These are phyloP conservation scores for Pseudogymnoascus sp. DNA, from an alignment of 2,329 filamentous ascomycete species.

Conservation along the genomic window DNA sequence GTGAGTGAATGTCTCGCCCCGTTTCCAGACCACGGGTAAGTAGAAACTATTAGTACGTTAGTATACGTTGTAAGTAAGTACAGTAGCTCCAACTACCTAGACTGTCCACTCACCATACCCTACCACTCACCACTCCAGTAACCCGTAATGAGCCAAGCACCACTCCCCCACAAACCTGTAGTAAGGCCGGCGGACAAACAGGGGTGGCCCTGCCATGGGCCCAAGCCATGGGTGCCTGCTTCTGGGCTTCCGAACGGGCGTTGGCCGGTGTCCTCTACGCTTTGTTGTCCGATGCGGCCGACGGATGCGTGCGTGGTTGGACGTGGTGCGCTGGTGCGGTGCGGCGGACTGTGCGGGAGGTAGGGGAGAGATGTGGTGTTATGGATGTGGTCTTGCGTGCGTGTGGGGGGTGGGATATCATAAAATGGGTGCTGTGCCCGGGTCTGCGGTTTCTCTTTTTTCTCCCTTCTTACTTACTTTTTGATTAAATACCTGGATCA, in stretches of 20 bases:
- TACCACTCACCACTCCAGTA: background rate
- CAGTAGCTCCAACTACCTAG: too few relatives aligned
- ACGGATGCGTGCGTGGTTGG: background rate
- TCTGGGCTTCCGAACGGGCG: background rate
- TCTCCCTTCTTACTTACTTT: background rate
- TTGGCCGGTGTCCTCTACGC: background rate
- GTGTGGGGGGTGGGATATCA: background rate
- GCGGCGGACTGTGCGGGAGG: background rate
- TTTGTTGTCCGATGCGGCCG: constrained; percentile 3
- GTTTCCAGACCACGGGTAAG: constrained; percentile 1
- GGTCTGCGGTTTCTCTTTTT: background rate
- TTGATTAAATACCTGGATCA: background rate
- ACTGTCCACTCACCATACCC: too few relatives aligned
- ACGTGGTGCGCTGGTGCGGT: background rate
- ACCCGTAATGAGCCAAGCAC: background rate
- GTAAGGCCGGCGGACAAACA: background rate
- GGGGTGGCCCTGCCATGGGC: background rate
- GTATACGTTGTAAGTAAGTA: background rate
- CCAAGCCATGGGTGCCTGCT: background rate
- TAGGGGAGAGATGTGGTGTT: background rate
- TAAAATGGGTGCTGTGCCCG: background rate
- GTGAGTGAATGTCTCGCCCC: background rate
- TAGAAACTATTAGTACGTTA: background rate
- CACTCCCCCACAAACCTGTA: background rate
- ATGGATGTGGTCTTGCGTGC: background rate